Conservation (phyloP, 805 yeast genomes). For the Lipomyces yamanashiensis region DNA sequence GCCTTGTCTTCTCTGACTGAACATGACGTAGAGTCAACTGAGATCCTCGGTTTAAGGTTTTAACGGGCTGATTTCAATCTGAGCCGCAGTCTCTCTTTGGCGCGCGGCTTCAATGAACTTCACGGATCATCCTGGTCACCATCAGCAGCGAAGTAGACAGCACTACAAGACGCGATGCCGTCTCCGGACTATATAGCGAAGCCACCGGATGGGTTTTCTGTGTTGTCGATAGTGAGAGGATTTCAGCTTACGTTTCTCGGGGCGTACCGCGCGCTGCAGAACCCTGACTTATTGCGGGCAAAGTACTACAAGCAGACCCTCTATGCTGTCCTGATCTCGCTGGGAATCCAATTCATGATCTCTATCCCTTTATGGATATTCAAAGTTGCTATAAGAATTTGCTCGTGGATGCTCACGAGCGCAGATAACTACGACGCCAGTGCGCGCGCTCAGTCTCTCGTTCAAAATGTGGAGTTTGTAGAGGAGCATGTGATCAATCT, state of each 20-base stretch:
- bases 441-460: conserved; percentile 31
- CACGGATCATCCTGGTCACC: not conserved
- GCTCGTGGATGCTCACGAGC: conserved; percentile 6
- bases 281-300: conserved; percentile 49
- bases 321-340: conserved; percentile 47
- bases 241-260: conserved; percentile 59
- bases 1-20: not conserved
- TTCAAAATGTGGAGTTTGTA: conserved; percentile 46
- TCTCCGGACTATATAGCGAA: conserved; percentile 63
- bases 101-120: not conserved
- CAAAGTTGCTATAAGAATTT: not conserved
- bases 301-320: conserved; percentile 49
- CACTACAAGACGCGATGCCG: conserved; percentile 49
- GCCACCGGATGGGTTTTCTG: conserved; percentile 61
- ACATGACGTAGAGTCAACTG: not conserved
- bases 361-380: conserved; percentile 23
- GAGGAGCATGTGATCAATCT: conserved; percentile 50
- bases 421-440: not conserved
- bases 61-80: not conserved
- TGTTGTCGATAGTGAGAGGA: conserved; percentile 57
- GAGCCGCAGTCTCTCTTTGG: not conserved
- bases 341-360: conserved; percentile 45
- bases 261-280: conserved; percentile 52
- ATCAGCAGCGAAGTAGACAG: not conserved
- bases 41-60: not conserved